Evolutionary conservation across 2,329 filamentous ascomycete genomes (phyloP).

Genomic region (Fusarium longipes): DNA sequence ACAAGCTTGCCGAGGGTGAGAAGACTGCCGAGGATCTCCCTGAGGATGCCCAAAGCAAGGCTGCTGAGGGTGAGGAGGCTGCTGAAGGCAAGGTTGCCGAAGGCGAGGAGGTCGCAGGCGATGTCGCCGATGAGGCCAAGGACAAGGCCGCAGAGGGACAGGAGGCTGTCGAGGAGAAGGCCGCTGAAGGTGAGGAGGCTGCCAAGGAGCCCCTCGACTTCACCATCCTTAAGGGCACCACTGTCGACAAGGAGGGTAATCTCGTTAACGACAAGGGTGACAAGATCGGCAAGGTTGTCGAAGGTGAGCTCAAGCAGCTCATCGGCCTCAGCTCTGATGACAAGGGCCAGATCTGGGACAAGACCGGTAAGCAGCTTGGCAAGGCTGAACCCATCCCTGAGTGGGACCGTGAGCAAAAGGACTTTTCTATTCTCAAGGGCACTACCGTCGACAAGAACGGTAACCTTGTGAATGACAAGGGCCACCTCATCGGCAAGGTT

Average conservation of each 20-base stretch:
- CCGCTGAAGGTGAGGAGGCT: constrained; percentile 25
- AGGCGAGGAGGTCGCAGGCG: background rate
- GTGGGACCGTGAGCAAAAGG: constrained; percentile 57
- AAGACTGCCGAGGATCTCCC: background rate
- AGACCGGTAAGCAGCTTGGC: constrained; percentile 70
- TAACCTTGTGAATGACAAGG: constrained; percentile 65
- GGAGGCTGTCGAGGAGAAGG: constrained; percentile 1
- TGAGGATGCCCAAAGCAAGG: background rate
- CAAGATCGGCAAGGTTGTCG: constrained; percentile 69
- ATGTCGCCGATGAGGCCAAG: constrained; percentile 4
- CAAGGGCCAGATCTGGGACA: constrained; percentile 75
- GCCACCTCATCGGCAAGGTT: constrained; percentile 69
- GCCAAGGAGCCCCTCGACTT: constrained; percentile 35
- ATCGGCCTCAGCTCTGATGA: constrained; percentile 73
- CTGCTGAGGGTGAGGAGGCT: constrained; percentile 9
- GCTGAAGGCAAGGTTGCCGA: constrained; percentile 44
- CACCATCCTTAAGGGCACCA: constrained; percentile 36
- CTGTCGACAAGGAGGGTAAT: constrained; percentile 64
- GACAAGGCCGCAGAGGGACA: constrained; percentile 18
- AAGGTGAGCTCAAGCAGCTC: constrained; percentile 72
- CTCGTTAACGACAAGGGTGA: constrained; percentile 65
- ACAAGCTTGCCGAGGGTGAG: constrained; percentile 15
- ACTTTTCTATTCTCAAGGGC: constrained; percentile 52
- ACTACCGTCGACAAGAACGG: constrained; percentile 69
- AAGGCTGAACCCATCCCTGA: constrained; percentile 72